A percentile compares a stretch with the other conserved stretches of the same genome.
These are phyloP conservation scores for Loxodes magnus DNA, from an alignment of 73 alveolate species.

Conservation along the genomic window DNA sequence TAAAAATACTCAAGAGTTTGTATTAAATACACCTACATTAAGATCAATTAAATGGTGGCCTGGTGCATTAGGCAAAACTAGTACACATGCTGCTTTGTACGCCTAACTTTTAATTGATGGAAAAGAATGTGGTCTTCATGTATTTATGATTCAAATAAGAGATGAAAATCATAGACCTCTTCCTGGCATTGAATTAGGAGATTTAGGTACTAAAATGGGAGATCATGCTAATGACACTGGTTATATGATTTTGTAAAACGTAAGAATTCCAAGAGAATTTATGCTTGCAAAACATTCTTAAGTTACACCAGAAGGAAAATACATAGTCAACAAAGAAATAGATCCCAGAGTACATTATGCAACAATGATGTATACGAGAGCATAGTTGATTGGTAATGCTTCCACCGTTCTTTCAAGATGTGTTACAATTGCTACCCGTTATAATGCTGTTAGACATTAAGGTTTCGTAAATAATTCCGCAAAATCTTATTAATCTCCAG, in stretches of 20 bases:
- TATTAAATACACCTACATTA: conserved; percentile 53
- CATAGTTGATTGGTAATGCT: no score
- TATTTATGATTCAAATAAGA: conserved; percentile 49
- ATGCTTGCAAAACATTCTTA: conserved; percentile 48
- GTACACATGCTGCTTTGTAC: conserved; percentile 37
- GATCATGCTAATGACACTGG: conserved; percentile 71
- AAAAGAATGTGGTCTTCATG: conserved; percentile 52
- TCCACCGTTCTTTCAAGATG: conserved; percentile 18
- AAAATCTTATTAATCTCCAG: no score
- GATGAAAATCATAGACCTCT: conserved; percentile 54
- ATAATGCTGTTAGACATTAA: conserved; percentile 47
- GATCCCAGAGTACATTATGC: no score
- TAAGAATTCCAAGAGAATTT: conserved; percentile 50
- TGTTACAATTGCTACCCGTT: conserved; percentile 51
- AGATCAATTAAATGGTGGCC: conserved; percentile 70
- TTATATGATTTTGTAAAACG: conserved; percentile 46
- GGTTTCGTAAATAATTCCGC: conserved; percentile 38
- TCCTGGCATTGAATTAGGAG: conserved; percentile 68
- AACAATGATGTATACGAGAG: no score
- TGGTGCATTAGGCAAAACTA: conserved; percentile 68
- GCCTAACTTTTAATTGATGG: conserved; percentile 50
- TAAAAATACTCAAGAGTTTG: conserved; percentile 43
- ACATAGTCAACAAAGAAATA: conserved; percentile 26
- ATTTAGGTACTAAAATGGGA: conserved; percentile 38
- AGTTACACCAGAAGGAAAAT: conserved; percentile 45